Evolutionary conservation across 1,284 basidiomycete genomes (phyloP), one percentile per base, ranked within the genome.

Genomic region (Pascua guehoae): DNA sequence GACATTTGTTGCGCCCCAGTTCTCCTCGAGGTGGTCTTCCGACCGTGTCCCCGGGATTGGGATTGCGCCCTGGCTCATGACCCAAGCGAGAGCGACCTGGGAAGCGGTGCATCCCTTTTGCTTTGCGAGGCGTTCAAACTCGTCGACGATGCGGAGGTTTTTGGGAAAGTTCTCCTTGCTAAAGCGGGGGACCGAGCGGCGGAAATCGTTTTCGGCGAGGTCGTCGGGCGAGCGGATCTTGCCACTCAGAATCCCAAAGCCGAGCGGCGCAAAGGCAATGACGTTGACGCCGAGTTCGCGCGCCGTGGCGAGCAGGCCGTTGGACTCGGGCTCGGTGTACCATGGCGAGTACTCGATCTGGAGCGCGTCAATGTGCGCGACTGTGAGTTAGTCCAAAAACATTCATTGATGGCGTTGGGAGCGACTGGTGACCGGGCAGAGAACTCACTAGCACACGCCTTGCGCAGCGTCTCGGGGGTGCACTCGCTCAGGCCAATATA

Each of bases 381-480:
- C 69, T 66, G 62, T 43, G 51, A 54, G 57, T 47, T 14, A 32
- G 44, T 39, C 46, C 11, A 45, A 45, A 24, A 15, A 9, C 15
- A 8, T 18, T 18, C 5, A 15, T 17, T 32, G 24, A 32, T 32
- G 24, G 4, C 24, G 24, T 32, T 32, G 24, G 4, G 24, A 3
- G 24, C 24, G 24, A 32, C 12, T 8, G n/a, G n/a, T 12, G 5
- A n/a, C n/a, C n/a, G n/a, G 9, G 41, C 8, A 17, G 15, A 4
- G 52, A 63, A 63, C 71, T 68, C 41, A 76, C 66, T 62, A 16
- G 63, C 60, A 42, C 84, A 80, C 5, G 86, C 87, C 45, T 85
- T 83, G 5, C 85, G 81, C 12, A 88, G 79, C 0, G 84, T 85
- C 1, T 73, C 75, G 1, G 81, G 80, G 0, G 81, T 82, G 54